Conservation (phyloP, 768 basidiomycete species). For the Asterophora parasitica region DNA sequence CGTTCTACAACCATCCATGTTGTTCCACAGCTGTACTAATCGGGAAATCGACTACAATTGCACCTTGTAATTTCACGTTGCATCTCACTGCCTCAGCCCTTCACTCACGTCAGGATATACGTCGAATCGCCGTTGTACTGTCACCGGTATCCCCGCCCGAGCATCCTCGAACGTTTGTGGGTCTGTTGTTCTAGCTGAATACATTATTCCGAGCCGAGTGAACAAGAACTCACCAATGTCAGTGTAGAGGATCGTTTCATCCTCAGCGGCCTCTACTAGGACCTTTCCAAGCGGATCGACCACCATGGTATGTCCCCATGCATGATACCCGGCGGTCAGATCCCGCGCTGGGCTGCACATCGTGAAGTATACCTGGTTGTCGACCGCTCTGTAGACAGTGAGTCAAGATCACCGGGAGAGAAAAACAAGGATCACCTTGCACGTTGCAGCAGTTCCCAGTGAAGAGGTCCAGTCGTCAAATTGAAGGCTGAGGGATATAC, state of each 20-base stretch:
- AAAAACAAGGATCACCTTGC: conserved; percentile 46
- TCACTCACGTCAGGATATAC: conserved; percentile 76
- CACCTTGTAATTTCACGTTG: too few relatives aligned
- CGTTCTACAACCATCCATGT: conserved; percentile 41
- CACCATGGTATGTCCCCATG: conserved; percentile 88
- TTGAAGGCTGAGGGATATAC: conserved; percentile 97
- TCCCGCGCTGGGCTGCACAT: conserved; percentile 97
- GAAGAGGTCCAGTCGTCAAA: conserved; percentile 88
- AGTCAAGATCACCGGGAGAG: too few relatives aligned
- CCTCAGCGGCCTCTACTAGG: conserved; percentile 67
- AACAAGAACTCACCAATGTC: conserved; percentile 63
- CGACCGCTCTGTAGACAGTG: conserved; percentile 65
- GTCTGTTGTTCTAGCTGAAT: conserved; percentile 23
- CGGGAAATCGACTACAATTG: too few relatives aligned
- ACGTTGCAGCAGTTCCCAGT: conserved; percentile 91
- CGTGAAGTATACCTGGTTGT: conserved; percentile 93
- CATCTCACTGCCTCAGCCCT: conserved; percentile 1
- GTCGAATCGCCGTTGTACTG: conserved; percentile 85
- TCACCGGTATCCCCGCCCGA: conserved; percentile 86
- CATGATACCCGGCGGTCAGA: conserved; percentile 78
- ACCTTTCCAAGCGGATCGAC: conserved; percentile 87
- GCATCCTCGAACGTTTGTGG: conserved; percentile 60
- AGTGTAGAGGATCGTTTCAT: conserved; percentile 73
- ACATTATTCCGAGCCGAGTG: neutral
- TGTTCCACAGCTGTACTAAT: conserved; percentile 37